Conservation (phyloP, 2,329 filamentous ascomycete species). For the Lecanosticta acicola region DNA sequence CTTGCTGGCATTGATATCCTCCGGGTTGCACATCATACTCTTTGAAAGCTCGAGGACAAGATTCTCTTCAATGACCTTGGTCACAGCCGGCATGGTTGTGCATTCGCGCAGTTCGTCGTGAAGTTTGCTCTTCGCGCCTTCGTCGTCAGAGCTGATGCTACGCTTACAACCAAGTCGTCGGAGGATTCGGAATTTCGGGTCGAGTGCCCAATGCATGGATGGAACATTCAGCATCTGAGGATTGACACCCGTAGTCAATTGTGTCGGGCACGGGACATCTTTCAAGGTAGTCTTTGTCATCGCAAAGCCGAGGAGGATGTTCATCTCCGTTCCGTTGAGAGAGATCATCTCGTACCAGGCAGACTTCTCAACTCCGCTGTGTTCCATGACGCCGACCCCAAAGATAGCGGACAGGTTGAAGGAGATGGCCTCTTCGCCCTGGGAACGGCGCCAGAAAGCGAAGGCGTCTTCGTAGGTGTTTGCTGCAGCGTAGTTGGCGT, state of each 20-base stretch:
- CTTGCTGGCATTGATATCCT: slow-evolving; percentile 10
- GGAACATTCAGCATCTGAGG: slow-evolving; percentile 1
- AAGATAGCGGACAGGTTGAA: slow-evolving; percentile 51
- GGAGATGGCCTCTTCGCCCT: slow-evolving; percentile 41
- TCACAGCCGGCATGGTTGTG: neutral
- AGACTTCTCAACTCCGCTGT: neutral
- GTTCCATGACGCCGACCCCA: slow-evolving; percentile 35
- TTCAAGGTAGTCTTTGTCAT: neutral
- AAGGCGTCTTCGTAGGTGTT: slow-evolving; percentile 25
- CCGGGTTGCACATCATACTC: slow-evolving; percentile 7
- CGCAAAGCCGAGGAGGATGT: neutral
- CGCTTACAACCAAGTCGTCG: neutral
- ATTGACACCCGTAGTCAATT: neutral
- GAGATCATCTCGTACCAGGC: slow-evolving; percentile 1
- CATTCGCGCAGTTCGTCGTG: neutral
- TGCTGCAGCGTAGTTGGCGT: slow-evolving; percentile 55
- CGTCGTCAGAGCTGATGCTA: neutral
- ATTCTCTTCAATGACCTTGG: neutral
- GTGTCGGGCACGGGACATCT: neutral
- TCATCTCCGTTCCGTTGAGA: slow-evolving; percentile 1
- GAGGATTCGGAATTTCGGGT: slow-evolving; percentile 1
- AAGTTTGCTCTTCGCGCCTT: neutral
- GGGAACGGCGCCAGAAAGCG: slow-evolving; percentile 35
- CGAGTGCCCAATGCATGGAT: neutral
- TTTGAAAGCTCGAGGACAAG: slow-evolving; percentile 1